Evolutionary conservation across 2,329 filamentous ascomycete species (phyloP).

Genomic region (Aaosphaeria arxii): DNA sequence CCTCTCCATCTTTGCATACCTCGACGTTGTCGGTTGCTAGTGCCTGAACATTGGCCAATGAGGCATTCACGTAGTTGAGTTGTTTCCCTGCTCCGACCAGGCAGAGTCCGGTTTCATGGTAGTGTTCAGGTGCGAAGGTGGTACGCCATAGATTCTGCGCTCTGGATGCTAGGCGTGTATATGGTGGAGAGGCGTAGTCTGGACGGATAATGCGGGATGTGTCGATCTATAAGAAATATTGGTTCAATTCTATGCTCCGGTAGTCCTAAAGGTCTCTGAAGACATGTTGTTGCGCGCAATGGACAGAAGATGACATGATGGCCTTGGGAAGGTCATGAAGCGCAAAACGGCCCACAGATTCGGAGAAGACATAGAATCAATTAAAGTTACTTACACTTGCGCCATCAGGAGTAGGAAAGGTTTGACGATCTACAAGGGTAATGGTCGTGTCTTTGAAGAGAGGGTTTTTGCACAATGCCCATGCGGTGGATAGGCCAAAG

Average conservation of each 20-base stretch:
- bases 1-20: slow-evolving; percentile 34
- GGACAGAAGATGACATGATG: no score
- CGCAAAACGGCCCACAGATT: neutral
- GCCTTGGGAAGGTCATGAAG: no score
- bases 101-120: slow-evolving; percentile 67
- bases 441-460: slow-evolving; percentile 50
- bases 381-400: slow-evolving; percentile 44
- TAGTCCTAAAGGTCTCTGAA: no score
- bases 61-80: slow-evolving; percentile 39
- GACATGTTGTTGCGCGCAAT: no score
- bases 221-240: slow-evolving; percentile 45
- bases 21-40: slow-evolving; percentile 40
- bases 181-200: slow-evolving; percentile 80
- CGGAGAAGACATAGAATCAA: neutral
- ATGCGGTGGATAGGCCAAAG: slow-evolving; percentile 64
- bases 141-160: slow-evolving; percentile 70
- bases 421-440: slow-evolving; percentile 56
- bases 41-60: slow-evolving; percentile 32
- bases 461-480: slow-evolving; percentile 64
- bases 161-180: slow-evolving; percentile 68
- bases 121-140: slow-evolving; percentile 63
- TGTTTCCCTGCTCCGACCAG: slow-evolving; percentile 56
- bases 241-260: neutral
- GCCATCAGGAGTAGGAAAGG: slow-evolving; percentile 58
- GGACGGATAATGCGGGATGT: slow-evolving; percentile 61